phyloP scores from a whole-genome alignment of 768 basidiomycete species.

The Phlebiopsis flavidoalba region DNA sequence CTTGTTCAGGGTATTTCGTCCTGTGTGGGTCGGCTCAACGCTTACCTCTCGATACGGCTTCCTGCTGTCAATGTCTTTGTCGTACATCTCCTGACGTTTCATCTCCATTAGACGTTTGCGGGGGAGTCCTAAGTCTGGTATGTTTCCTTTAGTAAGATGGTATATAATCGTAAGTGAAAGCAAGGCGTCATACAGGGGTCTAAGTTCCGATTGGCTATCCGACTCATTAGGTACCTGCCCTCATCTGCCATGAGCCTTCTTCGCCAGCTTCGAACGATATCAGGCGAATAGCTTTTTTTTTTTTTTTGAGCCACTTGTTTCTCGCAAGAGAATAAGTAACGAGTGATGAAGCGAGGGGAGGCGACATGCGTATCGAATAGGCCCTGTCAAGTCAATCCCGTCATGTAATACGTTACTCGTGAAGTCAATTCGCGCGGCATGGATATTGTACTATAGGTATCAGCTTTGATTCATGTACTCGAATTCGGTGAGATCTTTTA shows the following conservation, averaged over 20 bases:
- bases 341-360: conserved; percentile 58
- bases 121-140: too few species aligned
- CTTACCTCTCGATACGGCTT: too few species aligned
- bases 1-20: too few species aligned
- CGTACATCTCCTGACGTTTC: too few species aligned
- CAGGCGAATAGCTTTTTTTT: too few species aligned
- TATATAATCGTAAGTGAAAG: too few species aligned
- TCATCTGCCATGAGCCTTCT: not conserved
- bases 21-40: too few species aligned
- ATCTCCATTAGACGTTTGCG: too few species aligned
- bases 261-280: not conserved
- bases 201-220: too few species aligned
- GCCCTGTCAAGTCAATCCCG: conserved; percentile 54
- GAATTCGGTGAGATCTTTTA: conserved; percentile 22
- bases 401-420: conserved; percentile 69
- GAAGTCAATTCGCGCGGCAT: conserved; percentile 63
- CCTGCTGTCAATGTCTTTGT: too few species aligned
- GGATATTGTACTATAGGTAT: conserved; percentile 55
- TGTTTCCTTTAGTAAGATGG: too few species aligned
- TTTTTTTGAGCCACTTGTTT: conserved; percentile 46
- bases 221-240: too few species aligned
- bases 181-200: not conserved
- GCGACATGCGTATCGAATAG: conserved; percentile 53
- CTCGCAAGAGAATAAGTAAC: conserved; percentile 61
- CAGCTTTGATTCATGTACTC: not conserved